Conservation (phyloP, 768 basidiomycete species). For the Daedaleopsis nitida region DNA sequence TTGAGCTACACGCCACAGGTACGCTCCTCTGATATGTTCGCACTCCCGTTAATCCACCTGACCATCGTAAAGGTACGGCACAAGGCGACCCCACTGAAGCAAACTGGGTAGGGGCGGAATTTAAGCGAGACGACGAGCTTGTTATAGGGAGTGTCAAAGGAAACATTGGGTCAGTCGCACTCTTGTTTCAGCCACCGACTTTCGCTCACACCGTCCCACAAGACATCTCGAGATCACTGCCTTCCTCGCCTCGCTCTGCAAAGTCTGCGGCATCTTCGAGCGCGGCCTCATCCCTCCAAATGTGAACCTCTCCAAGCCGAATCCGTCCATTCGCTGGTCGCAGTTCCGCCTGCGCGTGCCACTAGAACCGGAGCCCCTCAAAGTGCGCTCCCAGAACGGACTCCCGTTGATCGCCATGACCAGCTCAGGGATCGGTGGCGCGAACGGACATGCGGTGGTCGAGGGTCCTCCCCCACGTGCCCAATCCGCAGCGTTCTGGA, state of each 20-base stretch:
- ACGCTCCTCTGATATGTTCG: no score
- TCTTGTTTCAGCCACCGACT: neutral
- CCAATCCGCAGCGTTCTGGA: neutral
- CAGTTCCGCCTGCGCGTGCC: constrained; percentile 41
- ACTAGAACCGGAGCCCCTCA: constrained; percentile 30
- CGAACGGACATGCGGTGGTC: constrained; percentile 44
- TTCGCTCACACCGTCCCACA: neutral
- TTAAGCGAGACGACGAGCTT: constrained; percentile 36
- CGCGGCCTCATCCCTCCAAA: constrained; percentile 41
- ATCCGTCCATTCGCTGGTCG: constrained; percentile 44
- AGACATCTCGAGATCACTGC: constrained; percentile 45
- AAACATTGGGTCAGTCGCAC: constrained; percentile 42
- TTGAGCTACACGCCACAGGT: constrained; percentile 57
- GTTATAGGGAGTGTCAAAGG: constrained; percentile 49
- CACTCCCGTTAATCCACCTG: neutral
- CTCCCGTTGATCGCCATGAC: constrained; percentile 40
- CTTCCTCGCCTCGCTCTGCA: constrained; percentile 46
- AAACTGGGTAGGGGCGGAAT: constrained; percentile 47
- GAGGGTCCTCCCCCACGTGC: constrained; percentile 33
- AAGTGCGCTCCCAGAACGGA: constrained; percentile 23
- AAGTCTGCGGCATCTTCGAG: constrained; percentile 45
- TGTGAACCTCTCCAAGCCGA: constrained; percentile 37
- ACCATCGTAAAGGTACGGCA: constrained; percentile 35
- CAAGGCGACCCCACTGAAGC: constrained; percentile 54
- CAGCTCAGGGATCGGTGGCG: constrained; percentile 48